Conservation (phyloP, 2,329 filamentous ascomycete genomes). For the Scytalidium lignicola region DNA sequence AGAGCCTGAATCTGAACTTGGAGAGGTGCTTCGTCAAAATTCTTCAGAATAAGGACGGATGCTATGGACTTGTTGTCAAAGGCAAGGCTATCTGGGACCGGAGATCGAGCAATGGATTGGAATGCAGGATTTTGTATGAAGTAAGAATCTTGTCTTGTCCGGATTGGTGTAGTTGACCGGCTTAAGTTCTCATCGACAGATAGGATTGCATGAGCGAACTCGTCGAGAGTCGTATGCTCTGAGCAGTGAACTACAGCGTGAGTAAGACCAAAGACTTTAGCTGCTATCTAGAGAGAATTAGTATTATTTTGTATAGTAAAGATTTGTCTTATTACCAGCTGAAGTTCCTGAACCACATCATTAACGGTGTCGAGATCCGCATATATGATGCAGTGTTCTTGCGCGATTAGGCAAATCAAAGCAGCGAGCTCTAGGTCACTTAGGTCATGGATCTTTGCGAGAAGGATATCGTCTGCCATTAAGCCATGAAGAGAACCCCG, state of each 20-base stretch:
- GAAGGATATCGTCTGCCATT: conserved; percentile 59
- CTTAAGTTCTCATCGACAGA: conserved; percentile 19
- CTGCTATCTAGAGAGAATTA: conserved; percentile 49
- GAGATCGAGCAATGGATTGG: conserved; percentile 21
- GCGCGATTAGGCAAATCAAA: conserved; percentile 72
- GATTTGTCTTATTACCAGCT: conserved; percentile 49
- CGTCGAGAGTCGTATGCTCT: conserved; percentile 68
- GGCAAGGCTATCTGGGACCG: conserved; percentile 25
- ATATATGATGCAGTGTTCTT: conserved; percentile 86
- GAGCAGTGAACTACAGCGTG: conserved; percentile 69
- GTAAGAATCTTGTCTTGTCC: conserved; percentile 26
- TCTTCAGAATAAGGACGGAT: conserved; percentile 76
- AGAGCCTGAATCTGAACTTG: conserved; percentile 77
- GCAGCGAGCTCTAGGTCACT: conserved; percentile 85
- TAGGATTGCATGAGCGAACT: conserved; percentile 66
- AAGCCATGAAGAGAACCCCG: conserved; percentile 12
- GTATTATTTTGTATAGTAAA: neutral
- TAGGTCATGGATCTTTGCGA: conserved; percentile 68
- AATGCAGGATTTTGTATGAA: conserved; percentile 23
- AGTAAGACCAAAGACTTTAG: conserved; percentile 66
- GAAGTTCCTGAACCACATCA: conserved; percentile 68
- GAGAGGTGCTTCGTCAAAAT: conserved; percentile 69
- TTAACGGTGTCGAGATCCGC: conserved; percentile 58
- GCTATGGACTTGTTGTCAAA: conserved; percentile 57
- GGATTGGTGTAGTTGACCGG: conserved; percentile 19